Evolutionary conservation across 345 rosid genomes (phyloP).

Genomic region (Carallia pectinifolia): DNA sequence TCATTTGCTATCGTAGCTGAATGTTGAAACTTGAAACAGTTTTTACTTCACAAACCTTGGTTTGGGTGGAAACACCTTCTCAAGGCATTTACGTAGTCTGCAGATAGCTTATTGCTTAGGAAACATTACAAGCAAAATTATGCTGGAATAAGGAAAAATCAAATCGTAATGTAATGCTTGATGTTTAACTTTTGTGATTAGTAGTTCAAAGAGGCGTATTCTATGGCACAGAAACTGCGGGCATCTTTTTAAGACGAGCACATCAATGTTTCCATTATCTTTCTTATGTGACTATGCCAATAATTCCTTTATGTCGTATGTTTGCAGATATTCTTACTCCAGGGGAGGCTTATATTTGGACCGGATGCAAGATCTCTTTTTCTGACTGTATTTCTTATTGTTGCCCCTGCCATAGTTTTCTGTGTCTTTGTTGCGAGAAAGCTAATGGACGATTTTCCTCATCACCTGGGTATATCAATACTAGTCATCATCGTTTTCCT

Average conservation of each 20-base stretch:
- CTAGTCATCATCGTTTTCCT: slow-evolving; percentile 49
- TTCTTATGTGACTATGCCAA: background rate
- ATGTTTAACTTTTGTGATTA: background rate
- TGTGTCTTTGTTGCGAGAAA: slow-evolving; percentile 75
- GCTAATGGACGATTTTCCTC: slow-evolving; percentile 63
- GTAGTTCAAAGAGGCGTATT: background rate
- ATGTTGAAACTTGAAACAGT: background rate
- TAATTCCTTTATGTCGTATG: slow-evolving; percentile 15
- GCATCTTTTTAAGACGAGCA: background rate
- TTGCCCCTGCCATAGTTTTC: slow-evolving; percentile 68
- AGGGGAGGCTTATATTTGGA: slow-evolving; percentile 92
- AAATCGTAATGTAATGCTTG: background rate
- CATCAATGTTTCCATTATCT: background rate
- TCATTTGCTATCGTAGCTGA: background rate
- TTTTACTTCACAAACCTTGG: too few relatives aligned
- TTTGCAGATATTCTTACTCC: slow-evolving; percentile 64
- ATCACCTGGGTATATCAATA: slow-evolving; percentile 64
- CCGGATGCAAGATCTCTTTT: slow-evolving; percentile 79
- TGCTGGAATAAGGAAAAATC: background rate
- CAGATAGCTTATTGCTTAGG: background rate
- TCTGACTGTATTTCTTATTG: slow-evolving; percentile 61
- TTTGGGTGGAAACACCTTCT: background rate
- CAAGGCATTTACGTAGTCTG: too few relatives aligned
- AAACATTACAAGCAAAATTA: background rate
- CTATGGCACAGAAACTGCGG: background rate